Evolutionary conservation across 2,329 filamentous ascomycete genomes (phyloP).

Genomic region (Pestalotiopsis sp.): DNA sequence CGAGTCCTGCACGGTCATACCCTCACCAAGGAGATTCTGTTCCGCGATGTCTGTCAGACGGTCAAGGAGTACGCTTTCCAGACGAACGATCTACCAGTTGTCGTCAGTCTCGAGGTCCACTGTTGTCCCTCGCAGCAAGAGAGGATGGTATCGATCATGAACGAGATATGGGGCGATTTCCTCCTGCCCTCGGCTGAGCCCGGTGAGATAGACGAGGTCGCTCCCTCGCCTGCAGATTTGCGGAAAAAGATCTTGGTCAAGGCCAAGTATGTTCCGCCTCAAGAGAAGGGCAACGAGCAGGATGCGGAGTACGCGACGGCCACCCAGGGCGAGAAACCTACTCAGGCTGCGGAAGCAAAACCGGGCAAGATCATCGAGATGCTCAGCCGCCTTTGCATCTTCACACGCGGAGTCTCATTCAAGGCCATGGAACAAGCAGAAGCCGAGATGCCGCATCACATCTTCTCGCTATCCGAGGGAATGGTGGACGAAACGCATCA

Average conservation of each 20-base stretch:
- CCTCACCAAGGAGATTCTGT: slow-evolving; percentile 83
- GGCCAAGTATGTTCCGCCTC: slow-evolving; percentile 67
- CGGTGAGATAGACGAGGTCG: slow-evolving; percentile 45
- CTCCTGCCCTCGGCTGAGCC: slow-evolving; percentile 61
- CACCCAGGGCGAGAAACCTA: slow-evolving; percentile 42
- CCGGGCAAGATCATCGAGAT: slow-evolving; percentile 68
- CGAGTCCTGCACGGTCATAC: slow-evolving; percentile 87
- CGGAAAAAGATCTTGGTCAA: slow-evolving; percentile 82
- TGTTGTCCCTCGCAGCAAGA: slow-evolving; percentile 79
- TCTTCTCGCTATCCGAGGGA: slow-evolving; percentile 69
- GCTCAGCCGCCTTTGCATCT: slow-evolving; percentile 77
- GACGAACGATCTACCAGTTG: slow-evolving; percentile 77
- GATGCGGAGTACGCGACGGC: slow-evolving; percentile 7
- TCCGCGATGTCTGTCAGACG: slow-evolving; percentile 80
- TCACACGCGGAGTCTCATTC: slow-evolving; percentile 83
- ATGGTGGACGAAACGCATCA: slow-evolving; percentile 63
- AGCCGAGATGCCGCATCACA: slow-evolving; percentile 64
- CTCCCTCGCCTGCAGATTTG: slow-evolving; percentile 72
- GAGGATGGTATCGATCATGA: slow-evolving; percentile 91
- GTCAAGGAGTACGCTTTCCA: slow-evolving; percentile 80
- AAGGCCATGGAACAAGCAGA: slow-evolving; percentile 74
- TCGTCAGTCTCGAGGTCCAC: slow-evolving; percentile 93
- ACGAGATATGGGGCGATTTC: slow-evolving; percentile 75
- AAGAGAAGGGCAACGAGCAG: slow-evolving; percentile 14
- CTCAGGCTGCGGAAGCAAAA: slow-evolving; percentile 42